Evolutionary conservation across 768 basidiomycete genomes (phyloP), one percentile per base, ranked within the genome.

Genomic region (Rhodotorula babjevae): DNA sequence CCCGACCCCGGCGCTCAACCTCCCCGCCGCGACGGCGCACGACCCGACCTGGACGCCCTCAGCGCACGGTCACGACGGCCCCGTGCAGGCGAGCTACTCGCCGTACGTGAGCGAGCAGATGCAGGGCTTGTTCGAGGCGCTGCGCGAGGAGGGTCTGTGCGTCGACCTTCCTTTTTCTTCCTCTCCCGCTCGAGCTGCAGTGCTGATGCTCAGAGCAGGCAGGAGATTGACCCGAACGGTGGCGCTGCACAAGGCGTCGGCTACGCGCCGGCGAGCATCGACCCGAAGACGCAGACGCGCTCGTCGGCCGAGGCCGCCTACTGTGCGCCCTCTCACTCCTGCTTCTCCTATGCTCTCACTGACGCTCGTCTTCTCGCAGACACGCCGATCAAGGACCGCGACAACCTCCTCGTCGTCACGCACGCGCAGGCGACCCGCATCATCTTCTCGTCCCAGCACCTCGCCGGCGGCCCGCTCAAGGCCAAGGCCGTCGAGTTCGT

Each of bases 361-460:
- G 14, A 31, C 12, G 44, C 42, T 7, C 56, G 21, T 29, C 31
- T n/a, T n/a, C n/a, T n/a, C 18, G 33, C 49, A 78, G 70, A 66
- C 61, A 47, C 42, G 8, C 70, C 65, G 2, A 44, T 58, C 55
- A 36, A 36, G 42, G 25, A 58, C n/a, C 50, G 70, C 29, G 23
- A 77, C 40, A 82, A 83, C 71, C 78, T 83, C 21, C 77, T 80
- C 71, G 81, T 83, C 63, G 71, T 84, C 52, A 82, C 82, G 7
- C 77, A 79, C 57, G 80, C 81, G n/a, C 82, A 82, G 36, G 82
- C 82, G 19, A 81, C 81, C 29, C 23, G 23, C 1, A 44, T 75
- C 58, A 23, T 64, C 64, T 71, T 63, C 59, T 33, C 44, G 1
- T 16, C 52, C 0, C 9, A 36, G 29, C 49, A 31, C 33, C 46